Evolutionary conservation across 2,329 filamentous ascomycete genomes (phyloP), one percentile per base, ranked within the genome.

Genomic region (Cytospora leucostoma): DNA sequence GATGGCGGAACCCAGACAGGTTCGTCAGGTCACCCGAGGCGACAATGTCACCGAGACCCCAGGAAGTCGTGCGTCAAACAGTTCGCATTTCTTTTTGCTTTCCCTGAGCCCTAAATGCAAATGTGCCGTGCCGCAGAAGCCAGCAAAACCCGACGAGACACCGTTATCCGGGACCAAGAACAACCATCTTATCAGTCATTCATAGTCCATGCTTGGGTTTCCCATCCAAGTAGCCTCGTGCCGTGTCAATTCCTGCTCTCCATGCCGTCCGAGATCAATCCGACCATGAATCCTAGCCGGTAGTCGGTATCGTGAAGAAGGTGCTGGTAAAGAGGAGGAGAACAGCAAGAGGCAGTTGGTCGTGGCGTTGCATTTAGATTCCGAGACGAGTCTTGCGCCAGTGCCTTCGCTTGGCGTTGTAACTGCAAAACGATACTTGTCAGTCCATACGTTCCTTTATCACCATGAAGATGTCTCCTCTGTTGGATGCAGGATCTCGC

Each of bases 301-400:
- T 47, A 61, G 54, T 66, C 34, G 54, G 57, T 64, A 59, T 66
- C 57, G 57, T 64, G 54, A 57, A 59, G 60, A 57, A 35, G 38
- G 56, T 32, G 19, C 50, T 60, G 50, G 61, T 59, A 47, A 61
- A 62, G 65, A 56, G 60, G 67, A 74, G 73, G 68, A 69, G 70
- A 64, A 58, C 58, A 66, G 58, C 58, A 64, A 61, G 58, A 61
- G 64, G 64, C 61, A 66, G 62, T 64, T 50, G 40, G 52, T 58
- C 51, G 74, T 73, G 76, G 78, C 75, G 80, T 84, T 78, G 81
- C 79, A 82, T 87, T 86, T 95, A 99, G 86, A 99, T 96, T 79
- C 93, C 93, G 84, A 99, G 92, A 80, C 93, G 91, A 79, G 95
- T 98, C 94, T 99, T 99, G 86, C 95, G 92, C 95, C 95, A 99